Percentiles rank a stretch among this genome's conserved stretches.
phyloP scores from a whole-genome alignment of 768 basidiomycete species.

The Pleurotus djamor region DNA sequence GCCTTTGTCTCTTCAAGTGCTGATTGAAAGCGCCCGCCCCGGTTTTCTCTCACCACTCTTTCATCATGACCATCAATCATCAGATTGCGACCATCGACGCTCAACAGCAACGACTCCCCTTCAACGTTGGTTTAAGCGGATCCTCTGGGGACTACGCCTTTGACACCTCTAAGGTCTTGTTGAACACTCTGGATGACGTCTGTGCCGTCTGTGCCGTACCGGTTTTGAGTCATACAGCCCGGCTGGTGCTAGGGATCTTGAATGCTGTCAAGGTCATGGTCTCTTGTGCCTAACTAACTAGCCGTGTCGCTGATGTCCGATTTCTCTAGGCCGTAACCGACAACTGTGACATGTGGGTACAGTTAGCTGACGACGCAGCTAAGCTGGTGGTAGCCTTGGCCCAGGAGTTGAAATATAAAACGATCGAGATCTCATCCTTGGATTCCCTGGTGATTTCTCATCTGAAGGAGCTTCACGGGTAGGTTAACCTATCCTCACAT shows the following conservation, averaged over 20 bases:
- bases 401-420: neutral
- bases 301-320: neutral
- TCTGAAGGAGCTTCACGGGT: neutral
- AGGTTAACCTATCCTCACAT: neutral
- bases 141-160: neutral
- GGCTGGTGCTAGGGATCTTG: neutral
- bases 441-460: neutral
- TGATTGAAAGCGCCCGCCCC: too few species aligned
- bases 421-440: neutral
- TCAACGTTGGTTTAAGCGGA: too few species aligned
- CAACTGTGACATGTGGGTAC: neutral
- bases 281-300: neutral
- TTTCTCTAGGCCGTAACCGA: neutral
- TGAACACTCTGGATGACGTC: neutral
- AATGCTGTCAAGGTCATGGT: neutral
- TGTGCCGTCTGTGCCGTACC: neutral
- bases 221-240: neutral
- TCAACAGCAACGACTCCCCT: too few species aligned
- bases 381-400: neutral
- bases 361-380: neutral
- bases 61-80: too few species aligned
- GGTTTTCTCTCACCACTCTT: too few species aligned
- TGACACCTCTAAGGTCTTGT: neutral
- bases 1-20: too few species aligned
- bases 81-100: too few species aligned